Base-by-base conservation (phyloP, 306 rosid species). In the Biancaea sappan region DNA sequence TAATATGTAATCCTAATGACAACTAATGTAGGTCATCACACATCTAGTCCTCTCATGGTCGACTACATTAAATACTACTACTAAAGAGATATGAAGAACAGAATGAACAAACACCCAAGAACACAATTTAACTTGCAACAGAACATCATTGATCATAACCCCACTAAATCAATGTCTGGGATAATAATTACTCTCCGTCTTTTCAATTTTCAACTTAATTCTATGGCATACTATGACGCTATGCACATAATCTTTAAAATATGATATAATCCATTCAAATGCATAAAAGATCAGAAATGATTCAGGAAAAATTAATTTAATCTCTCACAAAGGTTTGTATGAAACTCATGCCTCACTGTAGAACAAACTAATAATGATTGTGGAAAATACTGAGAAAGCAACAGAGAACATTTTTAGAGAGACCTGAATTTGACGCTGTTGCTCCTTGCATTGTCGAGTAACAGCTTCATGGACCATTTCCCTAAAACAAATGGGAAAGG, bases 381-480 rank as follows among this genome's bases (percentile, higher is more conserved):
- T 13, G 56, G 52, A 59, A 69, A 53, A 66, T 69, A 38, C 9
- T 13, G 1, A 38, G 1, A 10, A 8, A 38, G 43, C 13, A 44
- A 44, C 18, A 44, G 50, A 13, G 4, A 44, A 44, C 3, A 13
- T 44, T 54, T 48, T 44, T 67, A 62, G 16, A 24, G 61, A 70
- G 28, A 93, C 98, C 97, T 93, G 92, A 85, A 93, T 86, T 83
- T 93, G 93, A 37, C 91, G 92, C 7, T 93, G 98, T 76, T 89
- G 98, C 77, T 91, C 96, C 84, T 89, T 93, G 88, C 97, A 93
- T 71, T 86, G 93, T 35, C 87, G 87, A 50, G 82, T 85, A 63
- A 91, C 98, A 82, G 73, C 80, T 80, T 89, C 98, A 59, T 87
- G 91, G 32, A 91, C 85, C 84, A 85, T 72, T 79, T 91, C 97